These are phyloP conservation scores for Cryphonectria naterciae DNA, from an alignment of 2,329 filamentous ascomycete genomes.

Conservation along the genomic window DNA sequence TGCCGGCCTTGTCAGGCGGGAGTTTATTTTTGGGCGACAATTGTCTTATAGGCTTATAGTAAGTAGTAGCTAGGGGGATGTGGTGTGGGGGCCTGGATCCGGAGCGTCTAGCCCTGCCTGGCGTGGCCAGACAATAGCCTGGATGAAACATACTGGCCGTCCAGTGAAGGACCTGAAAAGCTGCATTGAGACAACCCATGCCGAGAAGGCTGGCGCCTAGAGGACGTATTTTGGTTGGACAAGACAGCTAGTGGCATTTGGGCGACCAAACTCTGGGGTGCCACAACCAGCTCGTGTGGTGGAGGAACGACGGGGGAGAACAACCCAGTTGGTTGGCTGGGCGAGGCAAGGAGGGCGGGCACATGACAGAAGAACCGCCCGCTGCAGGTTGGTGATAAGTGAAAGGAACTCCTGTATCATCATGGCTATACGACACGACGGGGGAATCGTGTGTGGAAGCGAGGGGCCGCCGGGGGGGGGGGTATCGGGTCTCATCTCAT, in stretches of 20 bases:
- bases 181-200: background rate
- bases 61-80: background rate
- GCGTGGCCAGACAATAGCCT: background rate
- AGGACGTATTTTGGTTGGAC: slow-evolving; percentile 14
- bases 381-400: background rate
- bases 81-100: background rate
- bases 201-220: slow-evolving; percentile 13
- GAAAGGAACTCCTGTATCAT: slow-evolving; percentile 1
- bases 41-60: background rate
- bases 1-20: background rate
- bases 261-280: background rate
- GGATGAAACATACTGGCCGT: slow-evolving; percentile 11
- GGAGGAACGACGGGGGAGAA: background rate
- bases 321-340: slow-evolving; percentile 5
- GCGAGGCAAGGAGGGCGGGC: background rate
- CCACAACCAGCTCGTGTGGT: background rate
- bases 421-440: background rate
- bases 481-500: background rate
- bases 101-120: background rate
- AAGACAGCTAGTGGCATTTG: slow-evolving; percentile 6
- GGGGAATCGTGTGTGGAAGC: background rate
- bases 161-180: background rate
- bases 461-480: background rate
- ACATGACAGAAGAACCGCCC: background rate
- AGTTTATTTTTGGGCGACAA: slow-evolving; percentile 4